Percentiles rank a stretch among this genome's conserved stretches.
phyloP scores from a whole-genome alignment of 2,329 filamentous ascomycete genomes.

The Gaeumannomyces sp. region DNA sequence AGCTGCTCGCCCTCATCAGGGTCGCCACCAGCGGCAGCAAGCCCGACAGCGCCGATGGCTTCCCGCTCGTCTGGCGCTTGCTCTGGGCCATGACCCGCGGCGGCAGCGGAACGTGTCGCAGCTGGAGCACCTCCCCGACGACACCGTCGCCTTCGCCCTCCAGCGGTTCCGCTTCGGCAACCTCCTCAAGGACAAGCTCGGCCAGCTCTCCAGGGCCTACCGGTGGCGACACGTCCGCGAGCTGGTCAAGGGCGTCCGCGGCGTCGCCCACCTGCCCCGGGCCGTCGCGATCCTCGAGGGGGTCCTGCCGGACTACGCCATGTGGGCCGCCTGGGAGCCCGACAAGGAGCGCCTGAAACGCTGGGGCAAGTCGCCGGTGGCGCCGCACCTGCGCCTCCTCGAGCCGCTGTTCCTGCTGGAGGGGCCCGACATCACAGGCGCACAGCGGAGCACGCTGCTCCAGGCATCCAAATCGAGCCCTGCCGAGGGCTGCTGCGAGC shows the following conservation, averaged over 20 bases:
- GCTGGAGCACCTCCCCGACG: constrained; percentile 1
- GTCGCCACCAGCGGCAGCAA: neutral
- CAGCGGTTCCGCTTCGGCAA: neutral
- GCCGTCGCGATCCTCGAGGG: neutral
- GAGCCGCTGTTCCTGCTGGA: neutral
- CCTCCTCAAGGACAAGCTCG: neutral
- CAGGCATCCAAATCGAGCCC: neutral
- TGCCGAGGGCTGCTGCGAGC: neutral
- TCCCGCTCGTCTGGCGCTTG: neutral
- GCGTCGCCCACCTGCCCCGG: neutral
- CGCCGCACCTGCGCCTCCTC: neutral
- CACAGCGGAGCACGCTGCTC: neutral
- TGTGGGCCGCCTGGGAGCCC: neutral
- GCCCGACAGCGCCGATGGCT: neutral
- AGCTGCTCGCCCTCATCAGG: neutral
- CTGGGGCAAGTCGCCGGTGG: neutral
- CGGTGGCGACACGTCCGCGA: neutral
- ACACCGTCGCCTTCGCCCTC: neutral
- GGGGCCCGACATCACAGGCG: neutral
- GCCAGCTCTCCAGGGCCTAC: neutral
- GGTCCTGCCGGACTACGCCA: constrained; percentile 1
- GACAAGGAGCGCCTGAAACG: neutral
- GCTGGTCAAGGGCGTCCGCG: neutral
- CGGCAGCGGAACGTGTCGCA: neutral
- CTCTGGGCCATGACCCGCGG: neutral